These are phyloP conservation scores for Coix lacrymajobi DNA, from an alignment of 176 grass and related monocot species.

Conservation along the genomic window DNA sequence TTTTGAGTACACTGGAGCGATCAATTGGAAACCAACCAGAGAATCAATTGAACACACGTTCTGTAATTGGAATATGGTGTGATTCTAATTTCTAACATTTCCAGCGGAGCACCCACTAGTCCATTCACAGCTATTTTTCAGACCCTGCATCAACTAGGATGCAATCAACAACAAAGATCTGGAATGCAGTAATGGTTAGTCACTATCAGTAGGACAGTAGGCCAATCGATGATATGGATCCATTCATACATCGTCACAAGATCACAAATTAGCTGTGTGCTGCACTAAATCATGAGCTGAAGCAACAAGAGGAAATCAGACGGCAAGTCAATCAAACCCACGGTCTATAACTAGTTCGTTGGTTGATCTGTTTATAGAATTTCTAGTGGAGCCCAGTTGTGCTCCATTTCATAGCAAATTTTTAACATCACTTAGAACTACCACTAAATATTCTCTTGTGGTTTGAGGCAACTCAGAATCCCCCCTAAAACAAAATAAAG, in stretches of 20 bases:
- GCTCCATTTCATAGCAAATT: too few species aligned
- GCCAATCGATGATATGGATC: neutral
- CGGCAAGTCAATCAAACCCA: neutral
- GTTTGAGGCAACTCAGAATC: too few species aligned
- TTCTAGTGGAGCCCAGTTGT: too few species aligned
- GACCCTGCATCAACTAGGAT: too few species aligned
- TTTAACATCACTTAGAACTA: too few species aligned
- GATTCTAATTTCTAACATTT: neutral
- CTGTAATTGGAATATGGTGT: neutral
- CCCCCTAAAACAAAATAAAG: too few species aligned
- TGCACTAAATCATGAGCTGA: neutral
- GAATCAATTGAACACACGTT: neutral
- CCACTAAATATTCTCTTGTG: neutral
- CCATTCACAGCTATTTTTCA: neutral
- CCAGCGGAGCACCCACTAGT: neutral
- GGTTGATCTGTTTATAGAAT: too few species aligned
- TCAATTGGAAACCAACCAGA: neutral
- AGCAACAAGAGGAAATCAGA: neutral
- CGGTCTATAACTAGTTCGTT: neutral
- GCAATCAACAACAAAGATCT: neutral
- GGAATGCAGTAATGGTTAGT: neutral
- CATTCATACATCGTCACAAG: neutral
- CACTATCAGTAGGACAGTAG: too few species aligned
- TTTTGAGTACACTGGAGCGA: too few species aligned
- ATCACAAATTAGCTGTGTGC: neutral